phyloP scores from a whole-genome alignment of 2,329 filamentous ascomycete species.

The Nannizziopsis arthrosporioides region DNA sequence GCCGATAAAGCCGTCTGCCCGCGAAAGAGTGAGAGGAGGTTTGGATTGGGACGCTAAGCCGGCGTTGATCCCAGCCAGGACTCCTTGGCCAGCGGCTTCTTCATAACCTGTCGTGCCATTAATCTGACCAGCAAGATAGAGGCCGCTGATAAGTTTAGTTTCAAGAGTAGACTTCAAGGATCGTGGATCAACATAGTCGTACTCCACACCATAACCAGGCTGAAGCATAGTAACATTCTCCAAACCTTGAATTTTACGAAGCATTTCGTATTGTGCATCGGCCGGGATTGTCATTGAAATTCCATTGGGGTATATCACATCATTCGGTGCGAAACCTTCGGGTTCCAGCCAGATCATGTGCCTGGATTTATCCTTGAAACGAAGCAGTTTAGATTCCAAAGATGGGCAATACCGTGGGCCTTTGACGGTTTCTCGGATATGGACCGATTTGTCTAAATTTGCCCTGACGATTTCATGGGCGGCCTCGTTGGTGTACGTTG shows the following conservation, averaged over 20 bases:
- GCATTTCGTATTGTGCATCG: conserved; percentile 69
- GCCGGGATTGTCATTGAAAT: conserved; percentile 93
- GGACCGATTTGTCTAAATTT: conserved; percentile 91
- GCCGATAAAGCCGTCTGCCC: conserved; percentile 89
- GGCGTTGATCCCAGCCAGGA: conserved; percentile 88
- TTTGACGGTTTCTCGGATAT: conserved; percentile 89
- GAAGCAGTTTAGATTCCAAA: conserved; percentile 83
- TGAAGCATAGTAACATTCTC: conserved; percentile 88
- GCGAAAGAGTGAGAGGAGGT: conserved; percentile 54
- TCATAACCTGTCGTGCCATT: conserved; percentile 98
- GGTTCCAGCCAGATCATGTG: conserved; percentile 97
- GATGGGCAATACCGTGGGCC: conserved; percentile 94
- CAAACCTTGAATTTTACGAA: conserved; percentile 78
- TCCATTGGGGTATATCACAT: conserved; percentile 90
- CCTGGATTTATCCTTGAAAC: conserved; percentile 64
- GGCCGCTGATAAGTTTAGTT: conserved; percentile 77
- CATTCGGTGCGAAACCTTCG: conserved; percentile 72
- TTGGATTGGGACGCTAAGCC: conserved; percentile 63
- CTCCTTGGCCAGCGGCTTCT: conserved; percentile 86
- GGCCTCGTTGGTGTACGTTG: conserved; percentile 72
- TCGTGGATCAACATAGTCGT: conserved; percentile 94
- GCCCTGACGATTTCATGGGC: conserved; percentile 73
- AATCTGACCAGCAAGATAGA: conserved; percentile 91
- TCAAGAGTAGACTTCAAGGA: conserved; percentile 80
- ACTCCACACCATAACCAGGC: conserved; percentile 92